Base-by-base conservation (phyloP, 257 asterid species). In the Salvia splendens region DNA sequence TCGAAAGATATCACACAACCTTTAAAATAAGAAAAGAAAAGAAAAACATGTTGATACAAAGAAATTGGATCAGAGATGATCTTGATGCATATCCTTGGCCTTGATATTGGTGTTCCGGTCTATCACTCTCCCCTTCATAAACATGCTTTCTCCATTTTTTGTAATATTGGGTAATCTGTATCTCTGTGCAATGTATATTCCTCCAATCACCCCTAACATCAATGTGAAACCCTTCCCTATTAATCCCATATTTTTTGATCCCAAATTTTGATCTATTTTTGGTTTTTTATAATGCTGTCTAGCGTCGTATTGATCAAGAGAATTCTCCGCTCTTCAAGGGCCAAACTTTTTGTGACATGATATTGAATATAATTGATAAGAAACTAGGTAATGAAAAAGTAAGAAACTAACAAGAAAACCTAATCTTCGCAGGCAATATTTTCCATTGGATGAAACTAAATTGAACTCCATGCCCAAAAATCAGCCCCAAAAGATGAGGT, bases 101-200 rank as follows among this genome's bases (percentile, higher is more conserved):
- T 56, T 61, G 56, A 5, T 35, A 3, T 62, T 62, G 62, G 81
- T 67, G 59, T 76, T 80, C 42, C 84, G 78, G 38, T 80, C 84
- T 49, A 81, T 60, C 77, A 5, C 14, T 71, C 65, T 40, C 69
- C 61, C 76, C 67, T 52, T 65, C 20, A 15, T 3, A 6, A 69
- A 20, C 4, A 55, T 63, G 33, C 53, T 48, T 57, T 54, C 57
- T 59, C 24, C 49, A 55, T 7, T 5, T 56, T 71, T 46, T 43
- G 30, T 53, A 12, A 79, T 71, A 51, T 70, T 77, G 42, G 87
- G 86, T 2, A 83, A 3, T 16, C 30, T 73, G 60, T 83, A 77
- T 17, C 65, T 83, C 61, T 83, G 87, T 40, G 84, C 83, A 6
- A 79, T 58, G 24, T 83, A 77, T 8, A 70, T 77, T 24, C 87